Conservation (phyloP, 768 basidiomycete species). For the Cystoderma amianthinum region DNA sequence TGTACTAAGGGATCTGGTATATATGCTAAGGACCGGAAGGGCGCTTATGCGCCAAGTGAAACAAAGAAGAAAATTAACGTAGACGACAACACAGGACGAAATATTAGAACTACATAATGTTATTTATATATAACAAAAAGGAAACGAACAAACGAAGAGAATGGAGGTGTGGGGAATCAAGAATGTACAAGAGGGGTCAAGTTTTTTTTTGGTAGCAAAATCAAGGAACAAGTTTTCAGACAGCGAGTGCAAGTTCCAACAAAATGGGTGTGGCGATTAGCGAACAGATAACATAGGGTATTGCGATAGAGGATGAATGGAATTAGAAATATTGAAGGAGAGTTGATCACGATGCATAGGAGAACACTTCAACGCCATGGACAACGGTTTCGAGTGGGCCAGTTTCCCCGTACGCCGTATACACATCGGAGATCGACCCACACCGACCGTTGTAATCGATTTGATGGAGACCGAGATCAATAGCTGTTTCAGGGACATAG, state of each 20-base stretch:
- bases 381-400: too few species aligned
- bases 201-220: not conserved
- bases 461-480: not conserved
- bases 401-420: not conserved
- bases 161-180: not conserved
- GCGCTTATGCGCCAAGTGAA: not conserved
- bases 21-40: not conserved
- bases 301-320: not conserved
- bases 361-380: not conserved
- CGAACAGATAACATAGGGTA: not conserved
- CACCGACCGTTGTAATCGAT: not conserved
- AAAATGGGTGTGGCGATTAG: too few species aligned
- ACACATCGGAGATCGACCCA: not conserved
- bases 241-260: not conserved
- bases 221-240: not conserved
- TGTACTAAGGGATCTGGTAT: not conserved
- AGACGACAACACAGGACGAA: slow-evolving; percentile 2
- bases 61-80: not conserved
- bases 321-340: not conserved
- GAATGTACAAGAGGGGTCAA: not conserved
- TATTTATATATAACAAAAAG: not conserved
- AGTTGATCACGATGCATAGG: not conserved
- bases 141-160: not conserved
- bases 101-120: not conserved
- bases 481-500: not conserved